phyloP scores from a whole-genome alignment of 1,284 basidiomycete genomes.

The Malassezia brasiliensis region DNA sequence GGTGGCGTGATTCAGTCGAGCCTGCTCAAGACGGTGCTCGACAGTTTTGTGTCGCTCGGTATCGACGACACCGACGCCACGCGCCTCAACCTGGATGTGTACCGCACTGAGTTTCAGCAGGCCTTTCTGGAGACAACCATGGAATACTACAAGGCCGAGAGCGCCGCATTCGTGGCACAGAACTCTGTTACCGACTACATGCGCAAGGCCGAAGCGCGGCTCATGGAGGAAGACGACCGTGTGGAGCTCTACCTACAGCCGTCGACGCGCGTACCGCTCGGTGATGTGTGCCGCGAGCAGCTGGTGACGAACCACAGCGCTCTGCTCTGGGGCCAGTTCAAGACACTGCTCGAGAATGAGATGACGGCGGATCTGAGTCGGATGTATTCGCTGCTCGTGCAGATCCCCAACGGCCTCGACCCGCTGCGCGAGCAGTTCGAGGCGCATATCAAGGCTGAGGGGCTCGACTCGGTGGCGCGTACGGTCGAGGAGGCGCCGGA shows the following conservation, averaged over 20 bases:
- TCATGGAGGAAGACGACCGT: slow-evolving; percentile 88
- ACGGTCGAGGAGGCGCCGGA: slow-evolving; percentile 52
- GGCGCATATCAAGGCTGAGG: slow-evolving; percentile 82
- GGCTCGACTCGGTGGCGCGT: slow-evolving; percentile 72
- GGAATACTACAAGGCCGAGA: slow-evolving; percentile 83
- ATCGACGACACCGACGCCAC: slow-evolving; percentile 82
- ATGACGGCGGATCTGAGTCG: slow-evolving; percentile 71
- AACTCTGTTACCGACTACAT: slow-evolving; percentile 93
- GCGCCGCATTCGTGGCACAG: slow-evolving; percentile 74
- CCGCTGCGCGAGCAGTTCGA: slow-evolving; percentile 87
- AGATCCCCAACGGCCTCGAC: slow-evolving; percentile 81
- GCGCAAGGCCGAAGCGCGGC: slow-evolving; percentile 83
- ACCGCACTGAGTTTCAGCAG: slow-evolving; percentile 79
- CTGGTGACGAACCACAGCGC: slow-evolving; percentile 80
- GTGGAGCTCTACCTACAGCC: slow-evolving; percentile 89
- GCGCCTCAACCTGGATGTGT: slow-evolving; percentile 86
- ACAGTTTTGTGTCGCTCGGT: slow-evolving; percentile 76
- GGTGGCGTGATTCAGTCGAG: slow-evolving; percentile 88
- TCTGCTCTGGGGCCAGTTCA: slow-evolving; percentile 90
- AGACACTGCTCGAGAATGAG: slow-evolving; percentile 79
- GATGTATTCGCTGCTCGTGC: slow-evolving; percentile 84
- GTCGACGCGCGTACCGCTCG: slow-evolving; percentile 52
- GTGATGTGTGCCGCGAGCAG: slow-evolving; percentile 81
- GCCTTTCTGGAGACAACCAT: slow-evolving; percentile 83
- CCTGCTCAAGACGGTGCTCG: slow-evolving; percentile 88